A percentile compares a stretch with the other conserved stretches of the same genome.
Conservation (phyloP, 1,284 basidiomycete species). For the Naganishia sp. region DNA sequence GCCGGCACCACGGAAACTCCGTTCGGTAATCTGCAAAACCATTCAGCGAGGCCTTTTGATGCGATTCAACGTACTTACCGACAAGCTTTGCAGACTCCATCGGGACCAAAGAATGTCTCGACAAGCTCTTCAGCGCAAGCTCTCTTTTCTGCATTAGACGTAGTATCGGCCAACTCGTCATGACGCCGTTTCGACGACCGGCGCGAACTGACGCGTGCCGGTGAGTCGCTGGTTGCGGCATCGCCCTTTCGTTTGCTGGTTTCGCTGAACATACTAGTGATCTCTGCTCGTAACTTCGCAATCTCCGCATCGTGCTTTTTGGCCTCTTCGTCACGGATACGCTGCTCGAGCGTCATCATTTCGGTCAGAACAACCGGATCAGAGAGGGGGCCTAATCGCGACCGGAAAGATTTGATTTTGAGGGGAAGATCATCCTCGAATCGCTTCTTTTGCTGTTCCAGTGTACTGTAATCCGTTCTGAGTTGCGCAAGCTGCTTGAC, state of each 20-base stretch:
- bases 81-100: constrained; percentile 11
- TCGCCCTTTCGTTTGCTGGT: not conserved
- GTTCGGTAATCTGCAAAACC: too few species aligned
- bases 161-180: not conserved
- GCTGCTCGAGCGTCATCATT: constrained; percentile 6
- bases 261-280: not conserved
- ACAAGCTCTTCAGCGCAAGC: constrained; percentile 8
- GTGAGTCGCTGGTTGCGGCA: not conserved
- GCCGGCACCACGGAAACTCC: too few species aligned
- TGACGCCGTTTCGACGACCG: not conserved
- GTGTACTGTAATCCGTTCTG: not conserved
- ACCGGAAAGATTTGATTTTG: not conserved
- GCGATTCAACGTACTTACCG: not conserved
- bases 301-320: constrained; percentile 5
- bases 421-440: constrained; percentile 3
- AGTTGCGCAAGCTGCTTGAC: not conserved
- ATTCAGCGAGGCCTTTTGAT: too few species aligned
- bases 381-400: not conserved
- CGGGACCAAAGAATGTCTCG: constrained; percentile 14
- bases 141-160: not conserved
- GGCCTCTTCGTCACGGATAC: not conserved
- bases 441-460: constrained; percentile 5
- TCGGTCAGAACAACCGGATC: not conserved
- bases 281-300: not conserved
- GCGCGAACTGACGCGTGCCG: not conserved